phyloP scores from a whole-genome alignment of 2,329 filamentous ascomycete genomes.

The Aaosphaeria arxii region DNA sequence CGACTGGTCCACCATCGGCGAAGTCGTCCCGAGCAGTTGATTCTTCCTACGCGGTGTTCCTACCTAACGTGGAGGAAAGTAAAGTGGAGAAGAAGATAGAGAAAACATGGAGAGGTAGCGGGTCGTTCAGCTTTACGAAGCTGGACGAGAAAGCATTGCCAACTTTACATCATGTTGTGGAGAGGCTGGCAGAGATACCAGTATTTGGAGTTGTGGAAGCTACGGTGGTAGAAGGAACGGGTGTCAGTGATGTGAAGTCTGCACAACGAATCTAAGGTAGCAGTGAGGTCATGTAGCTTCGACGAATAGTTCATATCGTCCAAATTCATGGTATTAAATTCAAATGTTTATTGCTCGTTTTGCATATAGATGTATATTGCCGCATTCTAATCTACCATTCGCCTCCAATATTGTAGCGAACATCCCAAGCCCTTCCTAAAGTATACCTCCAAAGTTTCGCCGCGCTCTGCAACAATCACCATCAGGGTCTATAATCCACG shows the following conservation, averaged over 20 bases:
- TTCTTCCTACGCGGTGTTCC: constrained; percentile 51
- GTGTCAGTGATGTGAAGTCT: constrained; percentile 47
- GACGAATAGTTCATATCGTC: background rate
- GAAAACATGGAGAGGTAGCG: constrained; percentile 32
- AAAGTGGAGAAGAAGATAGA: constrained; percentile 33
- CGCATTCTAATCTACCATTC: constrained; percentile 41
- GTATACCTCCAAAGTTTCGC: constrained; percentile 52
- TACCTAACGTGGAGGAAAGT: constrained; percentile 30
- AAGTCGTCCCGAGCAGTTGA: constrained; percentile 38
- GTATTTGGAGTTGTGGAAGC: constrained; percentile 55
- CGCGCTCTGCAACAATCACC: constrained; percentile 23
- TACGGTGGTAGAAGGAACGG: constrained; percentile 54
- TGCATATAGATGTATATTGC: too few relatives aligned
- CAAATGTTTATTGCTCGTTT: background rate
- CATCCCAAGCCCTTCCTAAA: constrained; percentile 47
- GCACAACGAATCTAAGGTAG: background rate
- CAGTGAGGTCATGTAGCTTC: too few relatives aligned
- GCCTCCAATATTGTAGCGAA: constrained; percentile 54
- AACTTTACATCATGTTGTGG: constrained; percentile 59
- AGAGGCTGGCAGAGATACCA: constrained; percentile 53
- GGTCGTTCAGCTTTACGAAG: constrained; percentile 48
- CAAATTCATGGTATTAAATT: background rate
- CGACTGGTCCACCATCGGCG: constrained; percentile 39
- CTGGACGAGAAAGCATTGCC: constrained; percentile 56
- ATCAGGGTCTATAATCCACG: constrained; percentile 1